Percentiles rank a stretch among this genome's conserved stretches.
Conservation (phyloP, 2,329 filamentous ascomycete genomes). For the Talaromyces islandicus region DNA sequence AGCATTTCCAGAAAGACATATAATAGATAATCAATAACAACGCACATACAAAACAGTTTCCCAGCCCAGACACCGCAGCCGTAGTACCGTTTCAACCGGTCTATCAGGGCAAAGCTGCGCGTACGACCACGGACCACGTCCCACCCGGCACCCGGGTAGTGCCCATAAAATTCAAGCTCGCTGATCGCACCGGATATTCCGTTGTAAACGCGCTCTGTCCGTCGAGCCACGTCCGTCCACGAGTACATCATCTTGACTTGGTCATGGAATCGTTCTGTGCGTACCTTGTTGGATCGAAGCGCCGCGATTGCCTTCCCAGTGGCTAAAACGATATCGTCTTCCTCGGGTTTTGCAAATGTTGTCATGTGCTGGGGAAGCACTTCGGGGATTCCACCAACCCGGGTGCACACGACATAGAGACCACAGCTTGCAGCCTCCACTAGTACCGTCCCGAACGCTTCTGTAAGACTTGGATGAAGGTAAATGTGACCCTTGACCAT, state of each 20-base stretch:
- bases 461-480: slow-evolving; percentile 87
- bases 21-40: slow-evolving; percentile 87
- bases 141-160: slow-evolving; percentile 63
- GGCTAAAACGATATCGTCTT: slow-evolving; percentile 86
- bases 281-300: slow-evolving; percentile 76
- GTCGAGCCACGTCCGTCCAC: slow-evolving; percentile 90
- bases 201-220: slow-evolving; percentile 92
- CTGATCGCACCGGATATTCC: slow-evolving; percentile 82
- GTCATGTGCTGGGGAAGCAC: slow-evolving; percentile 96
- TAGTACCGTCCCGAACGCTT: slow-evolving; percentile 96
- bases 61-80: slow-evolving; percentile 98
- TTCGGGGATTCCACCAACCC: slow-evolving; percentile 93
- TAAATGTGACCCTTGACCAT: slow-evolving; percentile 98
- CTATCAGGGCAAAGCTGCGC: slow-evolving; percentile 86
- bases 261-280: slow-evolving; percentile 91
- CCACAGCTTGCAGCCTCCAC: slow-evolving; percentile 96
- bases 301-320: slow-evolving; percentile 85
- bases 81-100: slow-evolving; percentile 92
- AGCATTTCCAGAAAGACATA: slow-evolving; percentile 83
- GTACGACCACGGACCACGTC: slow-evolving; percentile 66
- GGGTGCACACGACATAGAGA: slow-evolving; percentile 91
- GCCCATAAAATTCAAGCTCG: slow-evolving; percentile 83
- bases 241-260: slow-evolving; percentile 98
- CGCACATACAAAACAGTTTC: slow-evolving; percentile 92
- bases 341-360: slow-evolving; percentile 91